A percentile compares a stretch with the other conserved stretches of the same genome.
Evolutionary conservation across 139 green algal genomes (phyloP).

Genomic region (Chlamydomonas sphaeroides): DNA sequence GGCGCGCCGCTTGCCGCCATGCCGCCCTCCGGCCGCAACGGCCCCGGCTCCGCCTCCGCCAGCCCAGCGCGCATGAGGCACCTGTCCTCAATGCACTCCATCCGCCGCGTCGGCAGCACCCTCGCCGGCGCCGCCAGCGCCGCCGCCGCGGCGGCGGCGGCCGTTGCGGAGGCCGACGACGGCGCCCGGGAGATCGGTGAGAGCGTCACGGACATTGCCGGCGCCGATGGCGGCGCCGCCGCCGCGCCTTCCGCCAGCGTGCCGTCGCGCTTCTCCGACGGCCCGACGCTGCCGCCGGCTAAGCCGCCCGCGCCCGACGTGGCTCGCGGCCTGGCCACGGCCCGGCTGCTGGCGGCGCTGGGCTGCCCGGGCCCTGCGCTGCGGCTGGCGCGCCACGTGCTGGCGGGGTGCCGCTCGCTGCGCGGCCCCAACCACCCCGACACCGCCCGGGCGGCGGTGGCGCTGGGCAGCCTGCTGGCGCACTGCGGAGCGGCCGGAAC

Average conservation of each 20-base stretch:
- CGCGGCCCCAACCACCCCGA: slow-evolving; percentile 11
- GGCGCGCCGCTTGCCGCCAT: no score
- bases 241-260: no score
- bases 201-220: no score
- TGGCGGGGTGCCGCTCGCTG: neutral
- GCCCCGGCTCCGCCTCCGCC: no score
- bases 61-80: neutral
- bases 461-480: neutral
- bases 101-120: no score
- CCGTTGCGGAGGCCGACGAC: neutral
- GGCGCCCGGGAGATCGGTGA: no score
- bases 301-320: slow-evolving; percentile 4
- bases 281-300: neutral
- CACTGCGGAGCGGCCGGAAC: neutral
- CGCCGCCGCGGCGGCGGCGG: no score
- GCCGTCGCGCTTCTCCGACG: neutral
- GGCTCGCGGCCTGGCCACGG: neutral
- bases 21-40: no score
- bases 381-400: neutral
- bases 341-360: slow-evolving; percentile 9
- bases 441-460: neutral
- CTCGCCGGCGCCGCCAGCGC: neutral
- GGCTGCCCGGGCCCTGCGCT: neutral
- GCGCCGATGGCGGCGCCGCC: no score
- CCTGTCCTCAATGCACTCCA: no score